Percentiles rank a stretch among this genome's conserved stretches.
These are phyloP conservation scores for Aspergillus bertholletiae DNA, from an alignment of 495 filamentous ascomycete genomes.

Conservation along the genomic window DNA sequence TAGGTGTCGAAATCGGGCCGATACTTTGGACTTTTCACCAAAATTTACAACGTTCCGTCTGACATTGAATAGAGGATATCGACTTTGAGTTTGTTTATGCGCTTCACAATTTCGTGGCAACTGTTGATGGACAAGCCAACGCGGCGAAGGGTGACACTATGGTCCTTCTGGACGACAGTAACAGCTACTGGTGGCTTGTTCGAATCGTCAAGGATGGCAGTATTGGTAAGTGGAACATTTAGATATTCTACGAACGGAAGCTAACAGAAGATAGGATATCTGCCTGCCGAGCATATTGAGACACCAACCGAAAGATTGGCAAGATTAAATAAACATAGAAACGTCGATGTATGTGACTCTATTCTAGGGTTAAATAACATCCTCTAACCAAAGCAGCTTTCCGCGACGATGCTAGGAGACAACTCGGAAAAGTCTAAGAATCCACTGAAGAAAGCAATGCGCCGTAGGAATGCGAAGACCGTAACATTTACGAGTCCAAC, in stretches of 20 bases:
- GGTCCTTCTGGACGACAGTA: slow-evolving; percentile 99
- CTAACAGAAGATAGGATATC: slow-evolving; percentile 63
- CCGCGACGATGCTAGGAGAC: slow-evolving; percentile 91
- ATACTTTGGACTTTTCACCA: background rate
- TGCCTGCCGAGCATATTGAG: slow-evolving; percentile 97
- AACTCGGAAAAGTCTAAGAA: slow-evolving; percentile 86
- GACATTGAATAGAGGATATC: slow-evolving; percentile 88
- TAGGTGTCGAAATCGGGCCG: background rate
- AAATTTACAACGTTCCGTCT: slow-evolving; percentile 30
- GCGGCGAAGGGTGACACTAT: slow-evolving; percentile 98
- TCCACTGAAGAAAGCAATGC: slow-evolving; percentile 84
- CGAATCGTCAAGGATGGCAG: slow-evolving; percentile 95
- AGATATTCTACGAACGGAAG: background rate
- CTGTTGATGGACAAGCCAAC: slow-evolving; percentile 97
- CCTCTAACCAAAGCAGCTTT: slow-evolving; percentile 57
- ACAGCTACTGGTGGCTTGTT: slow-evolving; percentile 99
- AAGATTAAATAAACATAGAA: slow-evolving; percentile 93
- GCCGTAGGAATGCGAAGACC: slow-evolving; percentile 80
- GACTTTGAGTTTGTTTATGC: slow-evolving; percentile 99
- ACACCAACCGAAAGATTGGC: slow-evolving; percentile 94
- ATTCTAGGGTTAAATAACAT: background rate
- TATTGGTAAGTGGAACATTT: slow-evolving; percentile 63
- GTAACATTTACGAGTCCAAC: slow-evolving; percentile 85
- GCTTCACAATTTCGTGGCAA: slow-evolving; percentile 94
- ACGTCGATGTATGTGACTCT: slow-evolving; percentile 76